Percentiles rank a stretch among this genome's conserved stretches.
Conservation (phyloP, 768 basidiomycete species). For the Tylopilus sp. region DNA sequence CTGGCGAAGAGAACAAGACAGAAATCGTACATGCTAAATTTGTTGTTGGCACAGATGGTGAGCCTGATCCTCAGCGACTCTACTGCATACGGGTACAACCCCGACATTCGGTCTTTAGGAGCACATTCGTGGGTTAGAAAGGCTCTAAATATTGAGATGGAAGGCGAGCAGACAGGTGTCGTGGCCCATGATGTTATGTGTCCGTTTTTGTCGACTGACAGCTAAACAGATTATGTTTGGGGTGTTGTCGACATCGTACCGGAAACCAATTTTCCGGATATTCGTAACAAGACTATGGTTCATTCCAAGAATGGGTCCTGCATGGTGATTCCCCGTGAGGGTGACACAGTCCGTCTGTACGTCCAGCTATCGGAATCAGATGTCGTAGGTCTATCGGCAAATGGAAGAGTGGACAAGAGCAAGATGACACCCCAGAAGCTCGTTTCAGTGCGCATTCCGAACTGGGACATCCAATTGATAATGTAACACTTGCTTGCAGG, state of each 20-base stretch:
- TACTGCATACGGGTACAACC: neutral
- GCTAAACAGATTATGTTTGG: conserved; percentile 69
- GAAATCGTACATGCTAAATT: conserved; percentile 34
- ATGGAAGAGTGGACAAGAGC: conserved; percentile 52
- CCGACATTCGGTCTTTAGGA: conserved; percentile 19
- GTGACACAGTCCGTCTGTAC: conserved; percentile 65
- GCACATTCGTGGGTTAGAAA: conserved; percentile 49
- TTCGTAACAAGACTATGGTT: conserved; percentile 60
- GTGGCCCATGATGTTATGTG: neutral
- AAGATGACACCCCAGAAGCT: conserved; percentile 49
- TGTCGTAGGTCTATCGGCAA: conserved; percentile 37
- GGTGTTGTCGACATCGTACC: conserved; percentile 73
- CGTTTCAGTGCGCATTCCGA: conserved; percentile 41
- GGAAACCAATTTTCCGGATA: conserved; percentile 76
- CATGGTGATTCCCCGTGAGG: conserved; percentile 74
- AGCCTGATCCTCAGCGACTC: neutral
- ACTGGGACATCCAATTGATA: neutral
- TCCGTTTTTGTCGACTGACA: neutral
- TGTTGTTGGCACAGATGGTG: conserved; percentile 36
- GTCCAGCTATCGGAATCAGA: conserved; percentile 58
- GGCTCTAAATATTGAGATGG: conserved; percentile 40
- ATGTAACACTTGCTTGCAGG: conserved; percentile 30
- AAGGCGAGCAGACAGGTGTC: conserved; percentile 47
- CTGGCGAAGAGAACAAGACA: conserved; percentile 28
- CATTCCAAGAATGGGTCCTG: conserved; percentile 68